These are phyloP conservation scores for Fusarium torulosum DNA, from an alignment of 2,329 filamentous ascomycete genomes.

Conservation along the genomic window DNA sequence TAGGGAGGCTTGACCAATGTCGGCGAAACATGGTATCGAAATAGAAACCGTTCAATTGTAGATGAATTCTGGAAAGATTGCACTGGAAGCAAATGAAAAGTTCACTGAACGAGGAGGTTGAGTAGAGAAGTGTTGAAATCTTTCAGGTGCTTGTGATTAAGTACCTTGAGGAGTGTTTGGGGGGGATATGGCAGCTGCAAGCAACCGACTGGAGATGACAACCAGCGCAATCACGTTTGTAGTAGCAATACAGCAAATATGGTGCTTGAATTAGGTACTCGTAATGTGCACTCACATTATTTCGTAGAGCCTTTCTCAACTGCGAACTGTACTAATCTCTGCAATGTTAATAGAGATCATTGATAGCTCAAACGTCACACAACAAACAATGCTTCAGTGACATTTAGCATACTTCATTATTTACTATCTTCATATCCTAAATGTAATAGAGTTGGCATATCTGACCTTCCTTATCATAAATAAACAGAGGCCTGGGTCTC, in stretches of 20 bases:
- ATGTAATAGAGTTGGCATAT: constrained; percentile 41
- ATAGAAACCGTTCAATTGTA: not conserved
- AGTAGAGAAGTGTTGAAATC: not conserved
- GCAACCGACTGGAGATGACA: constrained; percentile 13
- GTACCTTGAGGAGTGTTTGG: not conserved
- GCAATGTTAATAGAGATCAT: not conserved
- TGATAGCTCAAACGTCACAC: not conserved
- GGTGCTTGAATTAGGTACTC: not conserved
- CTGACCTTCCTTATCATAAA: constrained; percentile 21
- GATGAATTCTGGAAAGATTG: not conserved
- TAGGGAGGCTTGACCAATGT: constrained; percentile 74
- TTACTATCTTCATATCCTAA: constrained; percentile 14
- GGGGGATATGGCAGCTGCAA: constrained; percentile 20
- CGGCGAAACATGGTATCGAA: constrained; percentile 75
- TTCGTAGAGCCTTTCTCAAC: not conserved
- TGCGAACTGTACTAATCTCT: not conserved
- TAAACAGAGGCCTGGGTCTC: constrained; percentile 12
- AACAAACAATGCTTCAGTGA: not conserved
- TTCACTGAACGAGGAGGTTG: not conserved
- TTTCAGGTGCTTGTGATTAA: constrained; percentile 10
- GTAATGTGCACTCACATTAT: not conserved
- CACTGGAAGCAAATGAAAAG: not conserved
- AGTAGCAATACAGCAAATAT: not conserved
- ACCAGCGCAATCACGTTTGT: not conserved
- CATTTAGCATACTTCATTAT: not conserved